Evolutionary conservation across 2,329 filamentous ascomycete genomes (phyloP).

Genomic region (Aquanectria penicillioides): DNA sequence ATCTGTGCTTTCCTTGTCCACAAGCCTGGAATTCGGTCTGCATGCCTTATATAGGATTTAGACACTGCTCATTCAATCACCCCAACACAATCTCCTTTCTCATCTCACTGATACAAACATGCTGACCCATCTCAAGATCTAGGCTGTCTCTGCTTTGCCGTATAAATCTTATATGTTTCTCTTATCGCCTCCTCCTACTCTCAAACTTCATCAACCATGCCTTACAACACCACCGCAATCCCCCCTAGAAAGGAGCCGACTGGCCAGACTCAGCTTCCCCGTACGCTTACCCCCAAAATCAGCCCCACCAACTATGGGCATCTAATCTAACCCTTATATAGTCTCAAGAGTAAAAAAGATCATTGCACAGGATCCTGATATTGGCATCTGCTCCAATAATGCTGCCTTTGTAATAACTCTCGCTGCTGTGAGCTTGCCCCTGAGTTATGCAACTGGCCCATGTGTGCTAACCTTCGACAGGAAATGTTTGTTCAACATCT

Average conservation of each 20-base stretch:
- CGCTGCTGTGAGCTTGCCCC: slow-evolving; percentile 72
- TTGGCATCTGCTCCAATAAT: slow-evolving; percentile 88
- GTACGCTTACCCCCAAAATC: slow-evolving; percentile 61
- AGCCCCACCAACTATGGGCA: slow-evolving; percentile 14
- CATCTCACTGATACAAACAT: no score
- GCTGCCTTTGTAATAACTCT: slow-evolving; percentile 94
- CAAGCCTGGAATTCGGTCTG: no score
- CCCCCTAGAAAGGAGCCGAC: slow-evolving; percentile 83
- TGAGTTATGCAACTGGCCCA: neutral
- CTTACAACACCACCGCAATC: slow-evolving; percentile 89
- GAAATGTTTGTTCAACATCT: slow-evolving; percentile 97
- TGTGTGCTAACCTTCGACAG: slow-evolving; percentile 52
- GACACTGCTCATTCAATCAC: no score
- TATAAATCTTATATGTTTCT: neutral
- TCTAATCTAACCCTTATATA: slow-evolving; percentile 49
- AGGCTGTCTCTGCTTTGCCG: neutral
- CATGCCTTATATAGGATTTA: no score
- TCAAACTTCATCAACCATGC: slow-evolving; percentile 69
- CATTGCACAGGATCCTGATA: slow-evolving; percentile 86
- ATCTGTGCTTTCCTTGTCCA: no score
- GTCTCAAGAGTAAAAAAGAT: slow-evolving; percentile 97
- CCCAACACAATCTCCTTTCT: no score
- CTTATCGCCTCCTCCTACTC: neutral
- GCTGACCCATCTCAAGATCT: neutral
- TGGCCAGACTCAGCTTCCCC: slow-evolving; percentile 84